Percentiles rank a stretch among this genome's conserved stretches.
Evolutionary conservation across 305 asterid genomes (phyloP).

Genomic region (Solanum aculeatissimum): DNA sequence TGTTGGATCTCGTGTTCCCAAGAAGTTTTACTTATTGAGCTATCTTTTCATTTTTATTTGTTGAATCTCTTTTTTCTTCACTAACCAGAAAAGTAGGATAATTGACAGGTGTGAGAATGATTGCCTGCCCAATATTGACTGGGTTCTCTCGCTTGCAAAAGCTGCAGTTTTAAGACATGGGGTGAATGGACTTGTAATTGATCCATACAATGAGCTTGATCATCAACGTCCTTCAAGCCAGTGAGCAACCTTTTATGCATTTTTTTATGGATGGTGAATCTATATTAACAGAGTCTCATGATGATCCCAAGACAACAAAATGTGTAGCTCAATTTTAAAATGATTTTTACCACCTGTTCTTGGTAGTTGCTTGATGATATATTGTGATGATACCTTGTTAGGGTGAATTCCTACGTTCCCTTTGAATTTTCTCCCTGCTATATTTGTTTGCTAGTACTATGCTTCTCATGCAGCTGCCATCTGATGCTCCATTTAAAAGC

Average conservation of each 20-base stretch:
- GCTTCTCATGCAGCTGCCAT: background rate
- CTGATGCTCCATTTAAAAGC: background rate
- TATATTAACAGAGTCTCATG: background rate
- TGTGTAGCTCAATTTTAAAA: background rate
- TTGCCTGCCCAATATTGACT: conserved; percentile 68
- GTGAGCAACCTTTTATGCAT: conserved; percentile 39
- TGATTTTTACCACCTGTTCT: background rate
- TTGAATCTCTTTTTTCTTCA: background rate
- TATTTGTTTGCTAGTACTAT: background rate
- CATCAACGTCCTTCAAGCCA: conserved; percentile 78
- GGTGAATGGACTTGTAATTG: conserved; percentile 83
- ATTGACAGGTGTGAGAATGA: conserved; percentile 86
- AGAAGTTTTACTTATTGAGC: background rate
- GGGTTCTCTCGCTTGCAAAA: conserved; percentile 93
- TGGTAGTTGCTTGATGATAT: background rate
- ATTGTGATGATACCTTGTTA: background rate
- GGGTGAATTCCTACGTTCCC: background rate
- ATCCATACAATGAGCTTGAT: conserved; percentile 96
- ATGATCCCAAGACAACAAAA: background rate
- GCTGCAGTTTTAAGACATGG: conserved; percentile 89
- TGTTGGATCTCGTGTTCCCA: background rate
- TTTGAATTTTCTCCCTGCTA: background rate
- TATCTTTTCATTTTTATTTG: background rate
- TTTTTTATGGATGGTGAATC: background rate
- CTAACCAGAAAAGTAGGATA: background rate